phyloP scores from a whole-genome alignment of 1,139 yeast species.

The Debaryomycetaceae sp. region DNA sequence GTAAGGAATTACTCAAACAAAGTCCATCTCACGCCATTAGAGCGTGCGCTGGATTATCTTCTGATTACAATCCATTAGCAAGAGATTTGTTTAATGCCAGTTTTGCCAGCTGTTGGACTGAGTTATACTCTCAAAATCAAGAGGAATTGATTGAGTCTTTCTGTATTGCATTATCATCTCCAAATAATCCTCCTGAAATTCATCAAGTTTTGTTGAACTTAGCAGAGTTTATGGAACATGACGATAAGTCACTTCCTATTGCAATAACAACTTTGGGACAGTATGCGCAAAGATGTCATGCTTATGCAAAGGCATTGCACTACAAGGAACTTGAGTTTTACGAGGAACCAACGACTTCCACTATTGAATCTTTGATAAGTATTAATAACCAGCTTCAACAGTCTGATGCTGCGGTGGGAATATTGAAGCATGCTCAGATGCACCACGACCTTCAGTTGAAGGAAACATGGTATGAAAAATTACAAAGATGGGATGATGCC shows the following conservation, averaged over 20 bases:
- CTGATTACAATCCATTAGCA: constrained; percentile 85
- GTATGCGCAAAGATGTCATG: constrained; percentile 94
- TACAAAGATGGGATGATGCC: constrained; percentile 99
- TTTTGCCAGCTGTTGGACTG: constrained; percentile 96
- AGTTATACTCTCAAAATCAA: constrained; percentile 85
- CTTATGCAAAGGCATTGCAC: constrained; percentile 95
- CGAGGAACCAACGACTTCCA: constrained; percentile 88
- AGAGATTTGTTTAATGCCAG: constrained; percentile 91
- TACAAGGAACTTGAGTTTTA: constrained; percentile 93
- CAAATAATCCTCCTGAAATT: constrained; percentile 94
- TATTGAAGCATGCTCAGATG: constrained; percentile 89
- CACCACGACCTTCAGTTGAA: constrained; percentile 90
- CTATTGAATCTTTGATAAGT: constrained; percentile 87
- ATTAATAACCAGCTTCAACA: constrained; percentile 94
- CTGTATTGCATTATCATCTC: constrained; percentile 82
- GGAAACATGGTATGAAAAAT: constrained; percentile 96
- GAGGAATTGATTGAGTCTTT: constrained; percentile 85
- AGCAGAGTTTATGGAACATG: constrained; percentile 97
- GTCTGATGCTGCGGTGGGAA: constrained; percentile 97
- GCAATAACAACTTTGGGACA: constrained; percentile 86
- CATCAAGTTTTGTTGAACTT: constrained; percentile 84
- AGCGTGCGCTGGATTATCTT: constrained; percentile 89
- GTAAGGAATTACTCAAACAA: constrained; percentile 83
- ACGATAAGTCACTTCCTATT: constrained; percentile 89
- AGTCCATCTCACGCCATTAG: constrained; percentile 94